Evolutionary conservation across 2,329 filamentous ascomycete genomes (phyloP), one percentile per base, ranked within the genome.

Genomic region (Teratosphaeria viscida): DNA sequence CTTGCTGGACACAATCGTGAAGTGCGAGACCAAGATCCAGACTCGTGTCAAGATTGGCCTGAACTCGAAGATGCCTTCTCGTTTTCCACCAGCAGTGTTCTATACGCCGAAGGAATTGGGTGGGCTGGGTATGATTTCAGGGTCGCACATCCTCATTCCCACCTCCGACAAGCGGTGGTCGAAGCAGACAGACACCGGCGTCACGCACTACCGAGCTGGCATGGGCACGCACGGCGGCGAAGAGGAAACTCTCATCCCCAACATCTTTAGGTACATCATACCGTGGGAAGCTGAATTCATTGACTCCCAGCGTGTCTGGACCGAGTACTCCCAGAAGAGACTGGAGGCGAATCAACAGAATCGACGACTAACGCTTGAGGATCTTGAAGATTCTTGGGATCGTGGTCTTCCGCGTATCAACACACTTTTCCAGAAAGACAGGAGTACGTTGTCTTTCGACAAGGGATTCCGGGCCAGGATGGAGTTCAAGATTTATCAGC

Each of bases 261-360:
- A 99, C 73, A 99, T 99, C 68, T 97, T 97, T 85, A 86, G 94
- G 61, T 99, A 99, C 76, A 97, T 99, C 72, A 96, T 97, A 65
- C 92, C 94, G 0, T 99, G 94, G 94, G 94, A 99, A 73, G 90
- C 92, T 1, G 94, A 99, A 73, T 99, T 99, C 75, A 95, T 97
- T 66, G 95, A 99, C 73, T 99, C 94, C 3, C 95, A 99, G 73
- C 87, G 95, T 67, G 94, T 99, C 1, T 99, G 94, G 94, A 97
- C 94, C 29, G 94, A 99, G 69, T 99, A 99, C 71, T 96, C 92
- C 0, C 94, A 99, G 77, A 99, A 99, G 80, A 87, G 94, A 54
- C 82, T 95, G 65, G 94, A 99, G 72, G 95, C 94, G 23, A 95
- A 96, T 70, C 92, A 97, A 68, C 94, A 99, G 74, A 99, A 99